Evolutionary conservation across 345 rosid genomes (phyloP).

Genomic region (Excoecaria cochinchinensis): DNA sequence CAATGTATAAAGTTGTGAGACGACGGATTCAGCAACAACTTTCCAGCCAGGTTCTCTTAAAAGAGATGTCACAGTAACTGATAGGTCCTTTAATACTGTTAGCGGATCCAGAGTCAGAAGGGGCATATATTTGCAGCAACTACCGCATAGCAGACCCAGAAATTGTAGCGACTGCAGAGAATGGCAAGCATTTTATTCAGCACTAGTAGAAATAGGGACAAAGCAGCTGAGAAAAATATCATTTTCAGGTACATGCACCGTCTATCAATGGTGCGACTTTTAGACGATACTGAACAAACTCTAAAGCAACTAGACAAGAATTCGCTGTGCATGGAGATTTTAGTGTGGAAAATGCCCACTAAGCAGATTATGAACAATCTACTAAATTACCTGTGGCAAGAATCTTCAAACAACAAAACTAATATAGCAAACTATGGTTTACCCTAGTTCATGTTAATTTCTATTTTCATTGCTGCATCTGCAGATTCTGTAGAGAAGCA

Average conservation of each 20-base stretch:
- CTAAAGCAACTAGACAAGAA: neutral
- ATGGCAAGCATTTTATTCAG: neutral
- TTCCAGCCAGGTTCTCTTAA: conserved; percentile 60
- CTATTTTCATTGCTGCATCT: neutral
- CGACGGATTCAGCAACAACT: conserved; percentile 47
- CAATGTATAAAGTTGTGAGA: conserved; percentile 53
- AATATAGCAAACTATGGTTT: neutral
- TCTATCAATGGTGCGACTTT: neutral
- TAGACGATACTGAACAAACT: neutral
- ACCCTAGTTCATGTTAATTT: neutral
- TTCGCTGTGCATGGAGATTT: neutral
- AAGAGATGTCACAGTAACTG: conserved; percentile 67
- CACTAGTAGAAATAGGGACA: neutral
- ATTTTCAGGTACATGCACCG: neutral
- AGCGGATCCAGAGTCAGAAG: conserved; percentile 57
- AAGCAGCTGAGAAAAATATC: neutral
- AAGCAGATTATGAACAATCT: neutral
- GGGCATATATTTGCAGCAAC: conserved; percentile 89
- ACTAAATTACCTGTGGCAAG: no score
- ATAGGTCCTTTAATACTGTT: conserved; percentile 60
- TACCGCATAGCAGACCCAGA: conserved; percentile 69
- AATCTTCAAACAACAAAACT: neutral
- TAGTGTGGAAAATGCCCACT: neutral
- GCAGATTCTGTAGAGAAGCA: neutral
- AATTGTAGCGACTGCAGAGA: conserved; percentile 61